Evolutionary conservation across 768 basidiomycete genomes (phyloP).

Genomic region (Suillus americanus): DNA sequence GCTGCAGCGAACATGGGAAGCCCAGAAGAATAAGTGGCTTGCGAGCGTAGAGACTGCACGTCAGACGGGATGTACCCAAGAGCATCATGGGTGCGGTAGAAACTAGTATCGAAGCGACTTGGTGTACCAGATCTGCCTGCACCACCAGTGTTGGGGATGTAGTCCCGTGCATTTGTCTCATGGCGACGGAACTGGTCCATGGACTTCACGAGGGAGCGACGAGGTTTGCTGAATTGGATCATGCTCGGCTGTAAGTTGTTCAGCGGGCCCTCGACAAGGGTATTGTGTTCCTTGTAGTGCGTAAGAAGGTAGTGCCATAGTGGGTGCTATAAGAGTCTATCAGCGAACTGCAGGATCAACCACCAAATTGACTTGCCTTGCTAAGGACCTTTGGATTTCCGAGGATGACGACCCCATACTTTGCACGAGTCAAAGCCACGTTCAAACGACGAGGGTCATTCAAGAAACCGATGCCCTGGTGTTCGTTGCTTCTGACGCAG

Average conservation of each 20-base stretch:
- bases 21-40: constrained; percentile 93
- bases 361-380: constrained; percentile 64
- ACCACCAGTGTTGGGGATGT: constrained; percentile 39
- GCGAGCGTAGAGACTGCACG: constrained; percentile 92
- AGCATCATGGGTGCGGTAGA: constrained; percentile 94
- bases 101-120: constrained; percentile 92
- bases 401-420: constrained; percentile 98
- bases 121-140: constrained; percentile 78
- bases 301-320: constrained; percentile 98
- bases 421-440: constrained; percentile 95
- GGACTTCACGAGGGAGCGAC: constrained; percentile 82
- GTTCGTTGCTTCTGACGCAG: constrained; percentile 98
- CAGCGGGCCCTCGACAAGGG: constrained; percentile 93
- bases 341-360: constrained; percentile 8
- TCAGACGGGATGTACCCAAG: constrained; percentile 94
- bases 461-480: constrained; percentile 99
- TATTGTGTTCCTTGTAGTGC: constrained; percentile 95
- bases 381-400: constrained; percentile 99
- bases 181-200: constrained; percentile 94
- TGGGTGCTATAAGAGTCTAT: constrained; percentile 67
- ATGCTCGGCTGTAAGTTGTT: constrained; percentile 96
- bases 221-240: constrained; percentile 99
- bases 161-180: constrained; percentile 89
- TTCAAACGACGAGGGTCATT: constrained; percentile 96
- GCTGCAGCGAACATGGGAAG: constrained; percentile 78